Percentiles rank a stretch among this genome's conserved stretches.
Evolutionary conservation across 192 early-diverging fungal genomes (phyloP).

Genomic region (Mortierella antarctica): DNA sequence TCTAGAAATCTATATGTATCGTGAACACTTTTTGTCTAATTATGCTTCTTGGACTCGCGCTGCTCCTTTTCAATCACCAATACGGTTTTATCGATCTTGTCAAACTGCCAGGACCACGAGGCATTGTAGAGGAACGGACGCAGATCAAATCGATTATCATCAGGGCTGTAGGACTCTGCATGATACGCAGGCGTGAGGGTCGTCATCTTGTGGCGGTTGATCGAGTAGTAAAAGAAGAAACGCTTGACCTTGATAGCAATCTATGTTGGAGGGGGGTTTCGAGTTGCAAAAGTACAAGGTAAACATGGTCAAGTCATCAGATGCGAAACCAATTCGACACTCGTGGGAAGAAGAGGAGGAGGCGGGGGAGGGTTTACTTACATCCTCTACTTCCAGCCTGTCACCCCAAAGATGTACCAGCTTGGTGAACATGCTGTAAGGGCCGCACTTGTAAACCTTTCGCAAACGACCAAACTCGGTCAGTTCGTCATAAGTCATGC

Average conservation of each 20-base stretch:
- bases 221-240: conserved; percentile 97
- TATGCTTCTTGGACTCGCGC: not conserved
- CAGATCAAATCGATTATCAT: conserved; percentile 98
- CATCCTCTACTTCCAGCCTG: conserved; percentile 68
- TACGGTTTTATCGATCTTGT: conserved; percentile 72
- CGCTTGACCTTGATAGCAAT: conserved; percentile 93
- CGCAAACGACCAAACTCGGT: conserved; percentile 91
- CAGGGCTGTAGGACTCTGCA: conserved; percentile 94
- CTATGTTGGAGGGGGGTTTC: conserved; percentile 45
- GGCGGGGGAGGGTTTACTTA: conserved; percentile 17
- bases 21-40: too few species aligned
- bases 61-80: conserved; percentile 27
- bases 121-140: conserved; percentile 96
- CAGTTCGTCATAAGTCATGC: conserved; percentile 96
- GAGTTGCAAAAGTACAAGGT: too few species aligned
- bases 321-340: too few species aligned
- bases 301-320: too few species aligned
- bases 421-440: conserved; percentile 94
- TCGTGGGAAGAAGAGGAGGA: not conserved
- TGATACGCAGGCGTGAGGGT: conserved; percentile 96
- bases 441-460: conserved; percentile 89
- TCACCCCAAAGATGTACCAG: conserved; percentile 85
- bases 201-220: conserved; percentile 99
- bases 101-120: conserved; percentile 94
- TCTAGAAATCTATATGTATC: too few species aligned